These are phyloP conservation scores for Lathyrus tuberosus DNA, from an alignment of 306 rosid genomes.

Conservation along the genomic window DNA sequence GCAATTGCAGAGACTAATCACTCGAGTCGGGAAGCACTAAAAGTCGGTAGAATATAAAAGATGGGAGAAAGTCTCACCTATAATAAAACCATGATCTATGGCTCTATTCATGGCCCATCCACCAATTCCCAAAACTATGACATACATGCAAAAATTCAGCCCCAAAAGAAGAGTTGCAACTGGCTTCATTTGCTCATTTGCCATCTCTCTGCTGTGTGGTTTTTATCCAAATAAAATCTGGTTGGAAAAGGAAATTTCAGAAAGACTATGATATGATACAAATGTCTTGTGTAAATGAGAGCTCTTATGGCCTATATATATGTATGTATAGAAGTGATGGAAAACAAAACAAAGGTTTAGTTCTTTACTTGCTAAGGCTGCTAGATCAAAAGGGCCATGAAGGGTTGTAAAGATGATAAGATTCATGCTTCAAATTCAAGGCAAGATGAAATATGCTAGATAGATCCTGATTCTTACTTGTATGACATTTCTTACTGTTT, in stretches of 20 bases:
- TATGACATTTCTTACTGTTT: constrained; percentile 46
- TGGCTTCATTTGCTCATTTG: constrained; percentile 59
- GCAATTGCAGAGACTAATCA: too few relatives aligned
- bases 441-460: constrained; percentile 56
- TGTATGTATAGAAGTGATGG: constrained; percentile 26
- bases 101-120: constrained; percentile 96
- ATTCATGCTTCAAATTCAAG: constrained; percentile 73
- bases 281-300: constrained; percentile 26
- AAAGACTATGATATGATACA: constrained; percentile 25
- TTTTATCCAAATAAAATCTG: constrained; percentile 19
- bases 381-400: constrained; percentile 41
- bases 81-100: constrained; percentile 78
- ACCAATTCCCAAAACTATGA: constrained; percentile 76
- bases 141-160: constrained; percentile 94
- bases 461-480: constrained; percentile 69
- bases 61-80: constrained; percentile 51
- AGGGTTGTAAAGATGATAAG: constrained; percentile 72
- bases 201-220: constrained; percentile 51
- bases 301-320: constrained; percentile 20
- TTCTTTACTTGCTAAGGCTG: constrained; percentile 92
- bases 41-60: not conserved
- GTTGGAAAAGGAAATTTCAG: constrained; percentile 27
- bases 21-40: too few relatives aligned
- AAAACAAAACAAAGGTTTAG: constrained; percentile 38
- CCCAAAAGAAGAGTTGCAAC: constrained; percentile 71